Evolutionary conservation across 2,329 filamentous ascomycete genomes (phyloP).

Genomic region (Penicillium sp.): DNA sequence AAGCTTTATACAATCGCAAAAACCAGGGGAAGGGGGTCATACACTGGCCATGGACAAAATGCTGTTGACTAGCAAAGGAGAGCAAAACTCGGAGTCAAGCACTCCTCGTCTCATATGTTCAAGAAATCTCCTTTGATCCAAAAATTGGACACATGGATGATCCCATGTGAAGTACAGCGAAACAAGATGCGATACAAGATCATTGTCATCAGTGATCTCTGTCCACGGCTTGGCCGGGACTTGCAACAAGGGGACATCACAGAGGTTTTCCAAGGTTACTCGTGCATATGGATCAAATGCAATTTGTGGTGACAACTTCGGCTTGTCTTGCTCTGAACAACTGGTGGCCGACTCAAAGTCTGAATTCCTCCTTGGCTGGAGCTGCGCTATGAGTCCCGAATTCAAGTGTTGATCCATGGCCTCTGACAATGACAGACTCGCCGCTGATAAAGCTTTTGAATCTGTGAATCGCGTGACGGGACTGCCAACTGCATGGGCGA

Average conservation of each 20-base stretch:
- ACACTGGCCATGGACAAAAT: slow-evolving; percentile 64
- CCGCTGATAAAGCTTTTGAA: slow-evolving; percentile 3
- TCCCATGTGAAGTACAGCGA: slow-evolving; percentile 96
- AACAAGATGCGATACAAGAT: slow-evolving; percentile 76
- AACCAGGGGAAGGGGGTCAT: slow-evolving; percentile 13
- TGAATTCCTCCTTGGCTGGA: slow-evolving; percentile 8
- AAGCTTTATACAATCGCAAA: not conserved
- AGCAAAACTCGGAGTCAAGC: slow-evolving; percentile 70
- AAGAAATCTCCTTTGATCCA: slow-evolving; percentile 72
- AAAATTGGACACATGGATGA: slow-evolving; percentile 80
- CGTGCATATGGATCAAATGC: slow-evolving; percentile 23
- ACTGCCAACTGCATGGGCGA: slow-evolving; percentile 25
- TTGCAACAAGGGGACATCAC: slow-evolving; percentile 35
- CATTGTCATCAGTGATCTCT: slow-evolving; percentile 70
- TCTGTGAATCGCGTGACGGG: slow-evolving; percentile 20
- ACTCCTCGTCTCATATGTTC: slow-evolving; percentile 47
- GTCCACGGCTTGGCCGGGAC: slow-evolving; percentile 63
- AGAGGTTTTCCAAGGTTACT: slow-evolving; percentile 32
- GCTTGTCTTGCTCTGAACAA: slow-evolving; percentile 7
- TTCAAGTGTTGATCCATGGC: slow-evolving; percentile 3
- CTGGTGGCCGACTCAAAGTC: slow-evolving; percentile 6
- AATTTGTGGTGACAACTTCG: not conserved
- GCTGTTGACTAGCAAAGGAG: slow-evolving; percentile 80
- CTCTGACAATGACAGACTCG: slow-evolving; percentile 9
- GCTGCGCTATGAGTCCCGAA: not conserved